Base-by-base conservation (phyloP, 2,329 filamentous ascomycete species). In the Diaporthe sp. region DNA sequence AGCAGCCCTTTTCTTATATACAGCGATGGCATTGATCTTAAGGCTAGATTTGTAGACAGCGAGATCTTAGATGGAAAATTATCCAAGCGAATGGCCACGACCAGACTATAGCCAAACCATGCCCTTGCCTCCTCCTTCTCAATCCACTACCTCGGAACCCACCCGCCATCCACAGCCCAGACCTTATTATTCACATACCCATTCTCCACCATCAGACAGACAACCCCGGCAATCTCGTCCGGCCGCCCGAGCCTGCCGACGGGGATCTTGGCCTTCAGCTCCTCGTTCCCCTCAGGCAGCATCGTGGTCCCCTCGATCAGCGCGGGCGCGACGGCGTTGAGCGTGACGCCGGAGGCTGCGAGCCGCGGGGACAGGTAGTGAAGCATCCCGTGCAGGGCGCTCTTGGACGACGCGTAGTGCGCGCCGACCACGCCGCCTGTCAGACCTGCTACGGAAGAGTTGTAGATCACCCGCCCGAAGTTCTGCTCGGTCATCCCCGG, bases 241-340 rank as follows among this genome's bases (percentile, higher is more conserved):
- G 65, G 72, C 59, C 19, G 28, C 1, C 72, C 72, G 22, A 76
- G 68, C 37, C 72, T 46, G 4, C 75, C 75, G 15, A 76, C 72
- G 0, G 74, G 75, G 0, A 74, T 31, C 31, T 62, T 74, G 0
- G 22, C 51, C 37, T 28, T 57, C 2, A 74, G 49, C 31, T 68
- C 72, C n/a, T 25, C 44, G 62, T 25, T 12, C 25, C 58, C 42
- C 28, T 13, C 49, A 6, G 74, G 74, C 58, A 76, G 37, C 75
- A 74, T 76, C 15, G 67, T 49, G 37, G 75, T 76, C 2, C 55
- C 59, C 53, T n/a, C 72, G 34, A 74, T 53, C 19, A 74, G 72
- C 53, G 75, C 72, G 25, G 75, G 72, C 61, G 68, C 75, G 42
- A 76, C 68, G 53, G 34, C 75, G n/a, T 74, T 75, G 28, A 74